phyloP scores from a whole-genome alignment of 2,329 filamentous ascomycete genomes.

The Teratosphaeria destructans region DNA sequence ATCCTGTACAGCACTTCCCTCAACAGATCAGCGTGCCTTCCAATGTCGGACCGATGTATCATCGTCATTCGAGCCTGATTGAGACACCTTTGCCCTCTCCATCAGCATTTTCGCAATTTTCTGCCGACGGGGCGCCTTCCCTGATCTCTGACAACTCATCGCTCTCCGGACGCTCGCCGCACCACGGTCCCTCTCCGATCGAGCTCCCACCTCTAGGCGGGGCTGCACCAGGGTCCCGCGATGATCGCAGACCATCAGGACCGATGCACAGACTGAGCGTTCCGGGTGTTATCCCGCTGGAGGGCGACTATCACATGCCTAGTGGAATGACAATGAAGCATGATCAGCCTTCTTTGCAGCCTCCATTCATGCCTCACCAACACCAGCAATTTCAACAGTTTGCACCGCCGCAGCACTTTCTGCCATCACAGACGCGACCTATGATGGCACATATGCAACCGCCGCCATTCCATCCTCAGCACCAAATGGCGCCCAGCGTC shows the following conservation, averaged over 20 bases:
- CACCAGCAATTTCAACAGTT: conserved; percentile 7
- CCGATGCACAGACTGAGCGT: conserved; percentile 29
- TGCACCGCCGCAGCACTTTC: conserved; percentile 2
- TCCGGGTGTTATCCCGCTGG: conserved; percentile 20
- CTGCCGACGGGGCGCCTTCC: conserved; percentile 54
- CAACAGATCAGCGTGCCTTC: conserved; percentile 20
- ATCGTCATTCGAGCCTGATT: conserved; percentile 21
- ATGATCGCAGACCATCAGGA: conserved; percentile 20
- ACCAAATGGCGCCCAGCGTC: conserved; percentile 1
- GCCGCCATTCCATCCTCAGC: background rate
- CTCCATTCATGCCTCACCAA: conserved; percentile 23
- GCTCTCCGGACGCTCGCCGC: conserved; percentile 35
- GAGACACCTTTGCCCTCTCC: conserved; percentile 56
- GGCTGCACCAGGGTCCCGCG: conserved; percentile 4
- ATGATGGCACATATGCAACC: conserved; percentile 7
- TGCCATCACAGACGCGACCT: conserved; percentile 6
- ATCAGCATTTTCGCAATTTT: conserved; percentile 51
- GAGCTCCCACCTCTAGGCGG: conserved; percentile 32
- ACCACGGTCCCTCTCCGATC: conserved; percentile 35
- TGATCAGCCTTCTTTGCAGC: conserved; percentile 22
- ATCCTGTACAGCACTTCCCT: conserved; percentile 6
- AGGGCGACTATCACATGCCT: conserved; percentile 22
- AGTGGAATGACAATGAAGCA: conserved; percentile 18
- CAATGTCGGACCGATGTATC: conserved; percentile 16
- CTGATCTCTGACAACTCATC: conserved; percentile 56